phyloP scores from a whole-genome alignment of 2,329 filamentous ascomycete genomes.

The Teratosphaeria pseudoeucalypti region DNA sequence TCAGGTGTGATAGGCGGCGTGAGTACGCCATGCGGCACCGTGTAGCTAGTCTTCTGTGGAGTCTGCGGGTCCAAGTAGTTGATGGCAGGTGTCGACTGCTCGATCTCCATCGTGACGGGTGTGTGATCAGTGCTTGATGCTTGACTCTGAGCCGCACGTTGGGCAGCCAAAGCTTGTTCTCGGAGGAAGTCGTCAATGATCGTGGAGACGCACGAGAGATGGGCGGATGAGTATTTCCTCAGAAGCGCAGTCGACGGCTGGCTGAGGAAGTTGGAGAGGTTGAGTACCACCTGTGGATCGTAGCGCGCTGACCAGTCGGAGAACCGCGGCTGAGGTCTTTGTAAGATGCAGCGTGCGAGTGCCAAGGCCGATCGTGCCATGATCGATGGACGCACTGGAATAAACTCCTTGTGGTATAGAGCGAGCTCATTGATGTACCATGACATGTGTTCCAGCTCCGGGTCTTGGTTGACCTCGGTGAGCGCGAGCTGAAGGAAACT shows the following conservation, averaged over 20 bases:
- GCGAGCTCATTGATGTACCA: conserved; percentile 91
- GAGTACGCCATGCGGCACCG: conserved; percentile 63
- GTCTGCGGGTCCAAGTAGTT: conserved; percentile 59
- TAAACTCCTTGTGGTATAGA: conserved; percentile 92
- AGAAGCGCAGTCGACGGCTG: conserved; percentile 57
- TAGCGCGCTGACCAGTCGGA: conserved; percentile 67
- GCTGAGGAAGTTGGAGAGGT: conserved; percentile 54
- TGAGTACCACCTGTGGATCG: conserved; percentile 57
- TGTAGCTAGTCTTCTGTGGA: conserved; percentile 63
- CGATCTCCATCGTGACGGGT: conserved; percentile 14
- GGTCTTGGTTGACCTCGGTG: conserved; percentile 62
- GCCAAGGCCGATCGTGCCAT: conserved; percentile 83
- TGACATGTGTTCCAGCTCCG: conserved; percentile 88
- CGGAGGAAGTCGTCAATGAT: conserved; percentile 57
- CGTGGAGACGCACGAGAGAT: conserved; percentile 54
- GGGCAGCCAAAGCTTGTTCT: conserved; percentile 39
- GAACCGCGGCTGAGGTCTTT: conserved; percentile 59
- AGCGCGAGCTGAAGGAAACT: conserved; percentile 84
- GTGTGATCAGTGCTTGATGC: conserved; percentile 7
- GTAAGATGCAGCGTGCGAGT: conserved; percentile 75
- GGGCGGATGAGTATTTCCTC: conserved; percentile 57
- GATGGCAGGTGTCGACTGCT: conserved; percentile 16
- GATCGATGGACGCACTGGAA: conserved; percentile 80
- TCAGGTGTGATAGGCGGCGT: conserved; percentile 82
- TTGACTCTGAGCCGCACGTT: conserved; percentile 20